Percentiles rank a stretch among this genome's conserved stretches.
phyloP scores from a whole-genome alignment of 139 green algal species.

The Micromonas pusilla region DNA sequence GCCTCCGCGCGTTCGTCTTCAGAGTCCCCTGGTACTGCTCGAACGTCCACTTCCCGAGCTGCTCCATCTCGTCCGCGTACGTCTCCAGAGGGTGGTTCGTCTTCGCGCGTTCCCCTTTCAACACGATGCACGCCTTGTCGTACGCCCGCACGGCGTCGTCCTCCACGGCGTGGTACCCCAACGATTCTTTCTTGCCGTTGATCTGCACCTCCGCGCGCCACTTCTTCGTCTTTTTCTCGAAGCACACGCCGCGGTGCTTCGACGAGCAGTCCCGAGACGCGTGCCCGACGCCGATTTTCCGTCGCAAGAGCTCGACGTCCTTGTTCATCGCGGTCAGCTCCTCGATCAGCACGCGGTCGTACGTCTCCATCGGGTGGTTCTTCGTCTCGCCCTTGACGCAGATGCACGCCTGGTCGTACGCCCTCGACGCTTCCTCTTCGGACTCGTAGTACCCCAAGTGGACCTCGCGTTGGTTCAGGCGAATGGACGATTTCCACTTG shows the following conservation, averaged over 20 bases:
- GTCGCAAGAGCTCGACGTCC: background rate
- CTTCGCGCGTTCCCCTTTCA: background rate
- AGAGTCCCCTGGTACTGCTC: background rate
- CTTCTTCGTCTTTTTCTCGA: background rate
- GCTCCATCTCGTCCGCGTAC: background rate
- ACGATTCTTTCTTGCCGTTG: background rate
- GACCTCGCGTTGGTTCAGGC: background rate
- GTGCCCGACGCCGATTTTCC: background rate
- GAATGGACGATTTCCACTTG: background rate
- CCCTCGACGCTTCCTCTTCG: constrained; percentile 42
- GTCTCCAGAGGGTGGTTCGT: background rate
- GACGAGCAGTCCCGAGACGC: background rate
- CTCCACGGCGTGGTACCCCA: constrained; percentile 33
- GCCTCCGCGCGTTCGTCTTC: background rate
- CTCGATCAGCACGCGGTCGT: background rate
- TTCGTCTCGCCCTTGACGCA: background rate
- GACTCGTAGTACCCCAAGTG: constrained; percentile 30
- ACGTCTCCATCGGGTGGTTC: background rate
- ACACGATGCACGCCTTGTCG: constrained; percentile 32
- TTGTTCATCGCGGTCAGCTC: background rate
- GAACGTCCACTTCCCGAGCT: background rate
- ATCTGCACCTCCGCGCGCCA: background rate
- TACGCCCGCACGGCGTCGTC: constrained; percentile 44
- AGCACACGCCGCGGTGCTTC: background rate
- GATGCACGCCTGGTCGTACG: constrained; percentile 38